A percentile compares a stretch with the other conserved stretches of the same genome.
These are phyloP conservation scores for Mortierella sp. DNA, from an alignment of 371 early-diverging fungal genomes.

Conservation along the genomic window DNA sequence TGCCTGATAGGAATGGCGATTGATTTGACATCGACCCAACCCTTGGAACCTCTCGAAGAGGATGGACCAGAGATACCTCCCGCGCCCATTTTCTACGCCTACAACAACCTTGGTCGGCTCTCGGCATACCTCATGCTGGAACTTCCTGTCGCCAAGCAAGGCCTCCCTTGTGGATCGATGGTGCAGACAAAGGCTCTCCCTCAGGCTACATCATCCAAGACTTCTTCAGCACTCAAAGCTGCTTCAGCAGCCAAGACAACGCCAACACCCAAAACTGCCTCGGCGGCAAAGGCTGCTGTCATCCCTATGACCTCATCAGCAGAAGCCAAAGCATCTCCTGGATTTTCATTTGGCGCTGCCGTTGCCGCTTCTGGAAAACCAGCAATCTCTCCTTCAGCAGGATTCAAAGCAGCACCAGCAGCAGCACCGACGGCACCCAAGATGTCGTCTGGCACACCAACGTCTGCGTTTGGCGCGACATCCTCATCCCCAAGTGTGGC, in stretches of 20 bases:
- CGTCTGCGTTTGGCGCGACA: slow-evolving; percentile 12
- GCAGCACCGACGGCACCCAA: slow-evolving; percentile 13
- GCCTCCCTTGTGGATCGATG: slow-evolving; percentile 29
- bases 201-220: not conserved
- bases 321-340: slow-evolving; percentile 10
- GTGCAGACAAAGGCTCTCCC: slow-evolving; percentile 23
- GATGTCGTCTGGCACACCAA: slow-evolving; percentile 14
- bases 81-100: slow-evolving; percentile 38
- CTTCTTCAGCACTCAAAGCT: slow-evolving; percentile 8
- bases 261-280: slow-evolving; percentile 3
- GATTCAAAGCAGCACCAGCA: slow-evolving; percentile 8
- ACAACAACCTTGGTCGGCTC: slow-evolving; percentile 32
- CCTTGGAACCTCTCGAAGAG: slow-evolving; percentile 34
- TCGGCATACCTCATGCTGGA: slow-evolving; percentile 40
- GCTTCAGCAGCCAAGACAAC: not conserved
- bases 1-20: slow-evolving; percentile 36
- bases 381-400: not conserved
- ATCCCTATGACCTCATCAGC: not conserved
- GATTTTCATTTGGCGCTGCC: not conserved
- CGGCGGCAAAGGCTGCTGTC: not conserved
- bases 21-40: slow-evolving; percentile 39
- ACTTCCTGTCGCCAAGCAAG: slow-evolving; percentile 23
- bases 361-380: not conserved
- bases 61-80: slow-evolving; percentile 39
- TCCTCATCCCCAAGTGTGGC: not conserved